Base-by-base conservation (phyloP, 208 protist species). In the Leishmania arabica region DNA sequence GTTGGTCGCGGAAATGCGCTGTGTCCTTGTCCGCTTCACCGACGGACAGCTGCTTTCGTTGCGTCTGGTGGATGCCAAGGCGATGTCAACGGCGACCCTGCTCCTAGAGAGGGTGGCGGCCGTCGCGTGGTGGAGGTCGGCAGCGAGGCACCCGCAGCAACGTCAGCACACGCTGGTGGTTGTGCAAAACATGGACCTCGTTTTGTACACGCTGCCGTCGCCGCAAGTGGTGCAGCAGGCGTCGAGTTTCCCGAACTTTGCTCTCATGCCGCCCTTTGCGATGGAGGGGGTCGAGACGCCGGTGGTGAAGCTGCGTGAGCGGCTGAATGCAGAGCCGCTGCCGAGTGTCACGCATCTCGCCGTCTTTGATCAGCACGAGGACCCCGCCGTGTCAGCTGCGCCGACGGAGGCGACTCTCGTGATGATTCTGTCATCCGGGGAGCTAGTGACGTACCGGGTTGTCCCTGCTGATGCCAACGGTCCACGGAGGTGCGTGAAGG, bases 391-490 rank as follows among this genome's bases (percentile, higher is more conserved):
- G 3, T 69, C 68, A 31, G 80, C 60, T 3, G 81, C 81, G 31
- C 79, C 77, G 9, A 87, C 79, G 11, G 75, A 80, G 78, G 71
- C 77, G 37, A 88, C 92, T 47, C 79, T 96, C 15, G 70, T 94
- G 27, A 42, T 95, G 7, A 88, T 96, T 70, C 84, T 92, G 27
- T 87, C 89, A 40, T 91, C 88, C 7, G 95, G 95, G 27, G 95
- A 97, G 82, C 78, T 97, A 21, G 77, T 93, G 7, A 93, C 91
- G 2, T 97, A 97, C 82, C 84, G 84, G 7, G 69, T 96, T 2
- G 62, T 92, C 1, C 69, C 65, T 4, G 51, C 72, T 0, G 91
- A 93, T 73, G 37, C 58, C 53, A 80, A 89, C 81, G 91, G 84
- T 1, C 88, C 87, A 17, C 86, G 85, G 21, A 90, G 95, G 19